phyloP scores from a whole-genome alignment of 2,329 filamentous ascomycete species.

The Colletotrichum destructivum region DNA sequence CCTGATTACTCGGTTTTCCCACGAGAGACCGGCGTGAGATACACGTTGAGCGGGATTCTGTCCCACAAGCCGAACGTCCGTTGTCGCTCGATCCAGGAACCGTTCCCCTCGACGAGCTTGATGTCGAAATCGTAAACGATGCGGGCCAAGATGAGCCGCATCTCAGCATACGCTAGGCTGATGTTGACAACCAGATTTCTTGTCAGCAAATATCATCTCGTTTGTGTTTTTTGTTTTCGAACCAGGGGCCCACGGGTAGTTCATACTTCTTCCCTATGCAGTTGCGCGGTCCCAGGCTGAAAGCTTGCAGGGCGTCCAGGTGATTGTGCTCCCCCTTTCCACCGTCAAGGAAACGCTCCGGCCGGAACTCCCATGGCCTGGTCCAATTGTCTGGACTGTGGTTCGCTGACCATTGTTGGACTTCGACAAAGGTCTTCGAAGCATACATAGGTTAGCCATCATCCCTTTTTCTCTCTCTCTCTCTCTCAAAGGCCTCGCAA shows the following conservation, averaged over 20 bases:
- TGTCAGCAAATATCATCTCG: too few relatives aligned
- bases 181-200: too few relatives aligned
- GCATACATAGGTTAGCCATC: background rate
- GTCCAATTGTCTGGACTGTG: slow-evolving; percentile 53
- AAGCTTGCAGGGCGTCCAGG: slow-evolving; percentile 13
- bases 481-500: background rate
- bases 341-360: slow-evolving; percentile 21
- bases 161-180: slow-evolving; percentile 34
- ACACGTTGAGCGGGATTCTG: slow-evolving; percentile 5
- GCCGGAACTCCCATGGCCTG: slow-evolving; percentile 22
- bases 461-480: background rate
- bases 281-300: slow-evolving; percentile 34
- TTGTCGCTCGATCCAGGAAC: slow-evolving; percentile 8
- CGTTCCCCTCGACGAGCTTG: background rate
- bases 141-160: slow-evolving; percentile 28
- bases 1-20: background rate
- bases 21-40: background rate
- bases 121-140: slow-evolving; percentile 25
- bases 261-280: slow-evolving; percentile 48
- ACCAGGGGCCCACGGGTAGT: too few relatives aligned
- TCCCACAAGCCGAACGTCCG: background rate
- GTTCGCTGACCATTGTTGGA: slow-evolving; percentile 27
- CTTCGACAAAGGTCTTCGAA: slow-evolving; percentile 31
- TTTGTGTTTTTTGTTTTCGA: too few relatives aligned
- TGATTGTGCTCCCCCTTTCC: slow-evolving; percentile 1